Conservation (phyloP, 1,139 yeast genomes). For the Zygosaccharomyces pseudobailii region DNA sequence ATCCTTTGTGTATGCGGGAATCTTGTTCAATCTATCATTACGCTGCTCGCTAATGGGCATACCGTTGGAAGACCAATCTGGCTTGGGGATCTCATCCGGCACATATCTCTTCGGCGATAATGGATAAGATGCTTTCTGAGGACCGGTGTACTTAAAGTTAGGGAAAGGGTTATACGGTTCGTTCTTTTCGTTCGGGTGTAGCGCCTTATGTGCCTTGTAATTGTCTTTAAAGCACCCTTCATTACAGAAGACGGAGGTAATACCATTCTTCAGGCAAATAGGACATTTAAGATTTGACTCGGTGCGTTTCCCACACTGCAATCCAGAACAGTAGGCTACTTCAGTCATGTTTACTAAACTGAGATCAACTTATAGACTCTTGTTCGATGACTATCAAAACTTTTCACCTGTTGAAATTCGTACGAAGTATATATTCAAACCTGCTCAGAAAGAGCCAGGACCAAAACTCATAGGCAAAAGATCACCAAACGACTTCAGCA, state of each 20-base stretch:
- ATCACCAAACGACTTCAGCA: slow-evolving; percentile 50
- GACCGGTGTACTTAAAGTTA: slow-evolving; percentile 65
- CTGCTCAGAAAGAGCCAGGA: slow-evolving; percentile 53
- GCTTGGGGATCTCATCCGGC: slow-evolving; percentile 65
- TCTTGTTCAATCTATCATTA: slow-evolving; percentile 63
- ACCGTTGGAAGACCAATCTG: slow-evolving; percentile 85
- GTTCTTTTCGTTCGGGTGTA: slow-evolving; percentile 41
- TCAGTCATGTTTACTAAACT: slow-evolving; percentile 4
- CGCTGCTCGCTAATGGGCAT: slow-evolving; percentile 73
- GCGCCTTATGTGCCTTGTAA: slow-evolving; percentile 56
- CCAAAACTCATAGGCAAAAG: slow-evolving; percentile 84
- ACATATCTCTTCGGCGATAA: slow-evolving; percentile 63
- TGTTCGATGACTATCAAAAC: not conserved
- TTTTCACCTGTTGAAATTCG: not conserved
- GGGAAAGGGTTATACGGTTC: slow-evolving; percentile 84
- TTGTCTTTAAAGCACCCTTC: slow-evolving; percentile 78
- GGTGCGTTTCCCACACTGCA: slow-evolving; percentile 80
- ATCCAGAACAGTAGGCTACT: slow-evolving; percentile 52
- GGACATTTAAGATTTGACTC: slow-evolving; percentile 83
- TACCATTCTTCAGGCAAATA: slow-evolving; percentile 71
- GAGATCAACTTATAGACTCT: not conserved
- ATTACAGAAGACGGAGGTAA: slow-evolving; percentile 66
- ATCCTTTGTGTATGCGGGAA: slow-evolving; percentile 56
- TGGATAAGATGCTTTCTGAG: slow-evolving; percentile 75
- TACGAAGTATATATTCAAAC: not conserved